Evolutionary conservation across 1,284 basidiomycete genomes (phyloP).

Genomic region (Megacollybia platyphylla): DNA sequence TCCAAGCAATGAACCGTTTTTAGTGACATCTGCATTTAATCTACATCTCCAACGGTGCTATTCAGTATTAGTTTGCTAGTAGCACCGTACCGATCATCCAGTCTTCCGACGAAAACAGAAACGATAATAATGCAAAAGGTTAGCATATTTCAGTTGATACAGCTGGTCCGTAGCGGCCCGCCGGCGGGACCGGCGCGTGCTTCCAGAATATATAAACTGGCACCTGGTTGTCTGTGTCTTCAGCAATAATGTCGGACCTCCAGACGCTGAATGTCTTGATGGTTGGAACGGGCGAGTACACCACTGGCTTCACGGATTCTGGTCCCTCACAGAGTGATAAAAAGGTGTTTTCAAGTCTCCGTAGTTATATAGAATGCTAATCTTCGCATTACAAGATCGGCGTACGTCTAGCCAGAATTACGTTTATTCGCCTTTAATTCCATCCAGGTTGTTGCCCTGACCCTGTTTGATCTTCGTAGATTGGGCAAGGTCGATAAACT

Average conservation of each 20-base stretch:
- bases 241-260: constrained; percentile 22
- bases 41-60: too few species aligned
- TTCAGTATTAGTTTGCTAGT: too few species aligned
- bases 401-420: constrained; percentile 24
- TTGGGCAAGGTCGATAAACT: constrained; percentile 72
- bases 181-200: neutral
- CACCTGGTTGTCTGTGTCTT: neutral
- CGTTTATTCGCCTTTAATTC: constrained; percentile 5
- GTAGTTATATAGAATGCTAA: constrained; percentile 1
- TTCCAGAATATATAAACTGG: neutral
- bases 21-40: too few species aligned
- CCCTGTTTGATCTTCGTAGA: constrained; percentile 81
- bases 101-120: too few species aligned
- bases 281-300: constrained; percentile 74
- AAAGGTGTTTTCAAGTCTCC: constrained; percentile 39
- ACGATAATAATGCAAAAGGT: too few species aligned
- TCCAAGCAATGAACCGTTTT: too few species aligned
- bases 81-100: too few species aligned
- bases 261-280: constrained; percentile 58
- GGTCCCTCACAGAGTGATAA: constrained; percentile 93
- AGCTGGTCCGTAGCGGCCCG: neutral
- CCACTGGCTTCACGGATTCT: constrained; percentile 84
- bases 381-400: constrained; percentile 37
- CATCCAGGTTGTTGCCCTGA: constrained; percentile 74
- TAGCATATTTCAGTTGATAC: too few species aligned